Evolutionary conservation across 2,329 filamentous ascomycete genomes (phyloP).

Genomic region (Paracoccidioides brasiliensis): DNA sequence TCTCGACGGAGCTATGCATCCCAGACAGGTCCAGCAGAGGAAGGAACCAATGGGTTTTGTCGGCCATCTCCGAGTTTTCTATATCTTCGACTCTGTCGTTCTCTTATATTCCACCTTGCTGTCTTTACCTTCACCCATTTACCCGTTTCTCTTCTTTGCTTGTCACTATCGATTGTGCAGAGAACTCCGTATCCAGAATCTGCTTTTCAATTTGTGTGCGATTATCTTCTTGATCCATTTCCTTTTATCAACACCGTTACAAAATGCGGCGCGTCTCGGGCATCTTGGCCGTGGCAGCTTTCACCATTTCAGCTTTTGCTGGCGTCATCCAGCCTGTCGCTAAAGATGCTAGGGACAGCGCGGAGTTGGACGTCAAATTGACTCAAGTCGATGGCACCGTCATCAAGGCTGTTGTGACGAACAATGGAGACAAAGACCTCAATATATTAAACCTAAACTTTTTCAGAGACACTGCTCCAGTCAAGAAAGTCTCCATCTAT

Average conservation of each 20-base stretch:
- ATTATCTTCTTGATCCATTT: too few species aligned
- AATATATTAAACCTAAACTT: conserved; percentile 26
- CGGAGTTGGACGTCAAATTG: conserved; percentile 22
- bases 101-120: too few species aligned
- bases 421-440: conserved; percentile 21
- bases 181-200: too few species aligned
- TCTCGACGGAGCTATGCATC: neutral
- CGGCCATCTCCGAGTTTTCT: neutral
- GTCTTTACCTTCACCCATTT: too few species aligned
- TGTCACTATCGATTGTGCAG: too few species aligned
- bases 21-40: neutral
- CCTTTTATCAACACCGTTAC: neutral
- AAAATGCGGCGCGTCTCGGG: conserved; percentile 11
- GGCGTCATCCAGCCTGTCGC: conserved; percentile 12
- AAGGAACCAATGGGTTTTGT: neutral
- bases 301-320: conserved; percentile 14
- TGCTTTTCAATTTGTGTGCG: too few species aligned
- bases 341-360: conserved; percentile 11
- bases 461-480: conserved; percentile 22
- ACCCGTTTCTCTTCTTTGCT: neutral
- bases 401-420: conserved; percentile 26
- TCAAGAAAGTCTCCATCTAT: conserved; percentile 25
- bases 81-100: neutral
- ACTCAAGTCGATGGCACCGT: conserved; percentile 20
- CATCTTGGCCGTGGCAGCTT: conserved; percentile 7